phyloP scores from a whole-genome alignment of 768 basidiomycete genomes.

The Boletus reticuloceps region DNA sequence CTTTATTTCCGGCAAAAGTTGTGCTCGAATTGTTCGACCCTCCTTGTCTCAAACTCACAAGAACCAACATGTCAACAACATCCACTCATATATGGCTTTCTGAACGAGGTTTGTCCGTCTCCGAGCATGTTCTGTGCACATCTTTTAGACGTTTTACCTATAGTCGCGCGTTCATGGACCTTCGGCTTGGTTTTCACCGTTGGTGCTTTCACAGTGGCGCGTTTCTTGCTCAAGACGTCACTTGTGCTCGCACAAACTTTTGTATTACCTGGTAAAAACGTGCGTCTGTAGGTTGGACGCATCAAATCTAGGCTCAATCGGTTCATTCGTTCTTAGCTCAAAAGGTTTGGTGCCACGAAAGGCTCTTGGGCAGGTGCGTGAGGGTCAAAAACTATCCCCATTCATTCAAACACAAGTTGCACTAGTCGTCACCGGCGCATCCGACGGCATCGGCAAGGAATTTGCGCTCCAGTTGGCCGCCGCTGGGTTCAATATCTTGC shows the following conservation, averaged over 20 bases:
- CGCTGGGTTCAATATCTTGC: constrained; percentile 83
- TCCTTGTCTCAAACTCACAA: too few relatives aligned
- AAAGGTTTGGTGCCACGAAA: constrained; percentile 75
- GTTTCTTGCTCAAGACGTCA: constrained; percentile 56
- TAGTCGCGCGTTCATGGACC: constrained; percentile 29
- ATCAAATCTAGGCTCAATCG: not conserved
- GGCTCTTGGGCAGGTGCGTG: constrained; percentile 80
- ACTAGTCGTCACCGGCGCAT: constrained; percentile 87
- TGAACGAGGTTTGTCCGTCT: too few relatives aligned
- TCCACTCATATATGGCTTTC: too few relatives aligned
- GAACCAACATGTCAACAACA: too few relatives aligned
- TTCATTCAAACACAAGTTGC: not conserved
- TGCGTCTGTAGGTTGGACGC: constrained; percentile 22
- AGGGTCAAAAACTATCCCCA: not conserved
- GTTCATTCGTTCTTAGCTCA: constrained; percentile 48
- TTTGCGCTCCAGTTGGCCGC: constrained; percentile 87
- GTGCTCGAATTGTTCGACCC: too few relatives aligned
- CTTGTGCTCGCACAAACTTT: constrained; percentile 73
- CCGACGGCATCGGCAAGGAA: constrained; percentile 94
- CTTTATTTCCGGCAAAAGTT: too few relatives aligned
- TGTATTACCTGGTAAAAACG: constrained; percentile 63
- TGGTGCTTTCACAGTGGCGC: constrained; percentile 53
- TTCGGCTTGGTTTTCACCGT: constrained; percentile 39
- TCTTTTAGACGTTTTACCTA: too few relatives aligned
- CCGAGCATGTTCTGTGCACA: too few relatives aligned